Conservation (phyloP, 2,329 filamentous ascomycete species). For the Talaromyces albobiverticillius region DNA sequence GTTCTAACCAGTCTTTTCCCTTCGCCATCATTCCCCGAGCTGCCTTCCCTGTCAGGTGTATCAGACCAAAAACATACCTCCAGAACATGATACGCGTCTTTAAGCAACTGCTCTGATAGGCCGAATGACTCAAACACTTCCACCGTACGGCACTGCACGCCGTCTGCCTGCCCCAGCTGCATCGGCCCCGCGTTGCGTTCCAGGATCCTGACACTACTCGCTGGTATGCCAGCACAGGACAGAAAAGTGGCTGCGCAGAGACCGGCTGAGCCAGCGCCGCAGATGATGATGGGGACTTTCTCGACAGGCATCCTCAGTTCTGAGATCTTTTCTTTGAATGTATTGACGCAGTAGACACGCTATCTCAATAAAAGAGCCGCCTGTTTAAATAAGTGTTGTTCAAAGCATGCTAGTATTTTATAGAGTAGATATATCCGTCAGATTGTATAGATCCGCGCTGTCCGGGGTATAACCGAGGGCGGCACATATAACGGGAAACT, state of each 20-base stretch:
- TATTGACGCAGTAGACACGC: too few species aligned
- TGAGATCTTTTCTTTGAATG: not conserved
- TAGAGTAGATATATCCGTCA: too few species aligned
- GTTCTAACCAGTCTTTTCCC: constrained; percentile 40
- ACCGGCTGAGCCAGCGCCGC: constrained; percentile 52
- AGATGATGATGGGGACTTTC: constrained; percentile 43
- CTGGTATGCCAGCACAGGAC: constrained; percentile 23
- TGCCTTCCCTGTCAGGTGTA: not conserved
- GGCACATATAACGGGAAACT: too few species aligned
- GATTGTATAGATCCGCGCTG: too few species aligned
- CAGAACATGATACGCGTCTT: constrained; percentile 19
- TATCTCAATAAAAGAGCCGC: too few species aligned
- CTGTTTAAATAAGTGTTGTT: too few species aligned
- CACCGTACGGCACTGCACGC: constrained; percentile 62
- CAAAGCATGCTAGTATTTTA: too few species aligned
- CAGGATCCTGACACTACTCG: constrained; percentile 3
- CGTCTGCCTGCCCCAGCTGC: constrained; percentile 44
- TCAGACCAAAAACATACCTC: constrained; percentile 16
- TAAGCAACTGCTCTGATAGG: constrained; percentile 60
- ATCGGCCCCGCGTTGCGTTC: constrained; percentile 55
- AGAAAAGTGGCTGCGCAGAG: constrained; percentile 48
- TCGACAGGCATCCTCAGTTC: not conserved
- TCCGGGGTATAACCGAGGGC: too few species aligned
- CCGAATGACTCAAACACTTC: constrained; percentile 57
- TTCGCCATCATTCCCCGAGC: constrained; percentile 15